A percentile compares a stretch with the other conserved stretches of the same genome.
These are phyloP conservation scores for Golubevia sp. DNA, from an alignment of 1,284 basidiomycete genomes.

Conservation along the genomic window DNA sequence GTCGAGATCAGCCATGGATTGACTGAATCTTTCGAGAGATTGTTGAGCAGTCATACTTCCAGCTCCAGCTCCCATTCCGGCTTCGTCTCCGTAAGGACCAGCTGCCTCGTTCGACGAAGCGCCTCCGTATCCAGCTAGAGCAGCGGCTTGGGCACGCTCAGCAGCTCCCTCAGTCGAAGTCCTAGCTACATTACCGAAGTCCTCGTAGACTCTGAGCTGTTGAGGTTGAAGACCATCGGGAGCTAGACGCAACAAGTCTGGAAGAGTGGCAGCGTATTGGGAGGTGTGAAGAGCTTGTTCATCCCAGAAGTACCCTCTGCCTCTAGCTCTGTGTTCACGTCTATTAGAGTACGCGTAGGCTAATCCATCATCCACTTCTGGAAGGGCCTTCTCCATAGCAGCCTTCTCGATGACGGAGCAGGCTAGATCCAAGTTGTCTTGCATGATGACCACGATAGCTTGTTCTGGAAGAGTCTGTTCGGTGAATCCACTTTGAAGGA, in stretches of 20 bases:
- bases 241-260: conserved; percentile 86
- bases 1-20: conserved; percentile 47
- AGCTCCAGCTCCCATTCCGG: conserved; percentile 5
- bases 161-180: background rate
- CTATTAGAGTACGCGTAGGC: conserved; percentile 79
- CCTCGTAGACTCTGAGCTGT: conserved; percentile 91
- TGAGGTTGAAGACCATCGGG: conserved; percentile 78
- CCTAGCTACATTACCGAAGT: conserved; percentile 67
- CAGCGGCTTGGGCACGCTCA: background rate
- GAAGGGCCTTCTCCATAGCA: conserved; percentile 92
- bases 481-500: conserved; percentile 78
- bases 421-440: conserved; percentile 91
- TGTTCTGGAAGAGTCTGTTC: conserved; percentile 72
- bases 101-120: conserved; percentile 2
- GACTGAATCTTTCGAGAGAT: conserved; percentile 60
- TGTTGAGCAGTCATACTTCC: conserved; percentile 25
- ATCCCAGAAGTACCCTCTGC: conserved; percentile 58
- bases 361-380: conserved; percentile 93
- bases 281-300: conserved; percentile 62
- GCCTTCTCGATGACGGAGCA: conserved; percentile 95
- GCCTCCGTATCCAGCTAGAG: background rate
- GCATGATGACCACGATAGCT: conserved; percentile 77
- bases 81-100: background rate
- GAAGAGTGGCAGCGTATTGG: conserved; percentile 78
- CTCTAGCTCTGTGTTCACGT: conserved; percentile 82